Evolutionary conservation across 2,329 filamentous ascomycete genomes (phyloP).

Genomic region (Aspergillus ochraceus): DNA sequence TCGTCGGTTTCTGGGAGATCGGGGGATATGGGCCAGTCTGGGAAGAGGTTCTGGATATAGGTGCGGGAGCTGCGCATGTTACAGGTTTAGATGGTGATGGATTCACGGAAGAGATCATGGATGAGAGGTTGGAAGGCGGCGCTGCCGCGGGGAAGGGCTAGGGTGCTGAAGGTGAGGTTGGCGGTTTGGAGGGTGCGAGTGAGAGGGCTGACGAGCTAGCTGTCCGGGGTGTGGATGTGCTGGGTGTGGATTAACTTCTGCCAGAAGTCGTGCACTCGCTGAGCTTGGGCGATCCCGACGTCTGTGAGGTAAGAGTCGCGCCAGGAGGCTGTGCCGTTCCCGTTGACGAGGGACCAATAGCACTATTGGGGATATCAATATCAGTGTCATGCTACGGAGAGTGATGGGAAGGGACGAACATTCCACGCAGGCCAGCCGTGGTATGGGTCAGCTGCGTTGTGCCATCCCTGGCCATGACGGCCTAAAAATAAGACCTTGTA

Average conservation of each 20-base stretch:
- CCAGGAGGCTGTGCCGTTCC: conserved; percentile 57
- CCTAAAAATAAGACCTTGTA: too few relatives aligned
- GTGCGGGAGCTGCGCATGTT: conserved; percentile 53
- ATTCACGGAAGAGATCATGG: conserved; percentile 59
- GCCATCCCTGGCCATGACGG: background rate
- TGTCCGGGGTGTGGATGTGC: conserved; percentile 53
- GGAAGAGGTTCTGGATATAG: conserved; percentile 50
- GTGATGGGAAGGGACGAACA: conserved; percentile 34
- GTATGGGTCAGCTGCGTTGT: conserved; percentile 37
- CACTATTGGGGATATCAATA: conserved; percentile 26
- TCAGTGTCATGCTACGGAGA: background rate
- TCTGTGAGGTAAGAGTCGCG: conserved; percentile 53
- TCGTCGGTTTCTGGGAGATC: too few relatives aligned
- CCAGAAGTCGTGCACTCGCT: too few relatives aligned
- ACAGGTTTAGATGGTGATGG: conserved; percentile 61
- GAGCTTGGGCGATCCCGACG: too few relatives aligned
- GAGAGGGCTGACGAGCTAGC: conserved; percentile 57
- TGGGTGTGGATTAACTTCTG: conserved; percentile 33
- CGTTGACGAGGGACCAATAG: conserved; percentile 59
- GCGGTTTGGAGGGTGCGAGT: conserved; percentile 56
- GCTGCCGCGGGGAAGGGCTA: conserved; percentile 43
- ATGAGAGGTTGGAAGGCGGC: conserved; percentile 52
- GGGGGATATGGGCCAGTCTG: conserved; percentile 50
- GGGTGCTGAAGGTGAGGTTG: conserved; percentile 51
- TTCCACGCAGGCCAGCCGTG: conserved; percentile 64